phyloP scores from a whole-genome alignment of 192 early-diverging fungal genomes.

The Dissophora ornata region DNA sequence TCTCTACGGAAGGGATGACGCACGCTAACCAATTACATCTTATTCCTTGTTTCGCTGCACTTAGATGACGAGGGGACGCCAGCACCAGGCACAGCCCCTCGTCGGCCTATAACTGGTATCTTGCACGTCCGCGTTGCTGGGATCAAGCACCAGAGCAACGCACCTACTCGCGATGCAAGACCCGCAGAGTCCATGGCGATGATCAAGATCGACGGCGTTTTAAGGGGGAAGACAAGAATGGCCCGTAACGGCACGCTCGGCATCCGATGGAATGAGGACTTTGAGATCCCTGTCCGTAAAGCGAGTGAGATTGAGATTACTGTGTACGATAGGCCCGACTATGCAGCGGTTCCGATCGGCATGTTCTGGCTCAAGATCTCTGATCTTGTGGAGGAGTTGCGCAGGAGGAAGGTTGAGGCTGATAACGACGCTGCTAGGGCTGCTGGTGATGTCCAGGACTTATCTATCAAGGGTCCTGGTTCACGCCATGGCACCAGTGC shows the following conservation, averaged over 20 bases:
- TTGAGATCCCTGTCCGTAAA: constrained; percentile 88
- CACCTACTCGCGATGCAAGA: constrained; percentile 65
- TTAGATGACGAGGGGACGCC: constrained; percentile 48
- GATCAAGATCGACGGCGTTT: constrained; percentile 86
- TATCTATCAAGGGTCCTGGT: constrained; percentile 24
- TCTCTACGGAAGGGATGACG: too few species aligned
- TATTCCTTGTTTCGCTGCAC: neutral
- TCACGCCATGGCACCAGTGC: constrained; percentile 13
- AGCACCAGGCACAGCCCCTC: constrained; percentile 64
- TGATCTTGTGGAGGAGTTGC: constrained; percentile 89
- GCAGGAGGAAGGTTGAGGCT: constrained; percentile 75
- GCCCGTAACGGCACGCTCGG: constrained; percentile 62
- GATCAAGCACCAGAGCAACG: constrained; percentile 67
- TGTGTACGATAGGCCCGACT: constrained; percentile 85
- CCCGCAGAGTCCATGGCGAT: constrained; percentile 77
- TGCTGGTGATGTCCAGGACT: constrained; percentile 41
- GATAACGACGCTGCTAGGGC: constrained; percentile 66
- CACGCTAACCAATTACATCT: too few species aligned
- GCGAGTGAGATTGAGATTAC: constrained; percentile 94
- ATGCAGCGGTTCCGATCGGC: constrained; percentile 74
- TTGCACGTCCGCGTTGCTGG: constrained; percentile 72
- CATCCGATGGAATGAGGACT: constrained; percentile 86
- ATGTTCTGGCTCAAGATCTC: constrained; percentile 94
- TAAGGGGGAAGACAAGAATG: constrained; percentile 78
- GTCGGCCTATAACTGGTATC: constrained; percentile 78